Evolutionary conservation across 768 basidiomycete genomes (phyloP), one percentile per base, ranked within the genome.

Genomic region (Trametes punicea): DNA sequence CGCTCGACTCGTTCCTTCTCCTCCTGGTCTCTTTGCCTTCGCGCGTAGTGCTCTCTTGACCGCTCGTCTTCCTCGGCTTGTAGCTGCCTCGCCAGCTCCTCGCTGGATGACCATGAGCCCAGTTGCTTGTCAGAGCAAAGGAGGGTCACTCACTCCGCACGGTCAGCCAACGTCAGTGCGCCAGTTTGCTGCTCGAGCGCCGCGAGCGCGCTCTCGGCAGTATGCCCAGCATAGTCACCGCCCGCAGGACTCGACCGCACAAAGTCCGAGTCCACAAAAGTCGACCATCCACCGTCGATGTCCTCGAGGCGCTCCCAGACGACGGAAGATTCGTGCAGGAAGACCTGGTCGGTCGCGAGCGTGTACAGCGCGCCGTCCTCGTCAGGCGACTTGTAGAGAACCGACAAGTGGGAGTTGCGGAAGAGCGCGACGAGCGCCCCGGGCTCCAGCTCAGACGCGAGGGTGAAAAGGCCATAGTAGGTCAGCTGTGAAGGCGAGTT

Each of bases 241-340:
- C 91, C 93, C 0, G 79, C 81, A 1, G 91, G 89, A 40, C 74
- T 82, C 7, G 87, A 74, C 10, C 69, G 74, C 31, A 78, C 69
- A 55, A 96, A 88, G 42, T 82, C 73, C 0, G 83, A 80, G 66
- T 94, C 92, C 20, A 88, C 88, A 64, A 93, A 96, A 5, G 81
- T 80, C 27, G 88, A 83, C 60, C 77, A 84, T 2, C 82, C 78
- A 1, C 91, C 91, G 57, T 96, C 93, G 27, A 94, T 79, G 64
- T 96, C 94, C 63, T 90, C 90, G 26, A 97, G 73, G 18, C 87
- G 82, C 71, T 97, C 94, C 94, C 94, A 97, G 3, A 94, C 87
- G 23, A 96, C 82, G 16, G 82, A 82, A 0, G 84, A 75, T 67
- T 96, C 93, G 54, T 81, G 69, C 2, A 85, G 71, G 68, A 97